Evolutionary conservation across 2,329 filamentous ascomycete genomes (phyloP).

Genomic region (Metarhizium anisopliae): DNA sequence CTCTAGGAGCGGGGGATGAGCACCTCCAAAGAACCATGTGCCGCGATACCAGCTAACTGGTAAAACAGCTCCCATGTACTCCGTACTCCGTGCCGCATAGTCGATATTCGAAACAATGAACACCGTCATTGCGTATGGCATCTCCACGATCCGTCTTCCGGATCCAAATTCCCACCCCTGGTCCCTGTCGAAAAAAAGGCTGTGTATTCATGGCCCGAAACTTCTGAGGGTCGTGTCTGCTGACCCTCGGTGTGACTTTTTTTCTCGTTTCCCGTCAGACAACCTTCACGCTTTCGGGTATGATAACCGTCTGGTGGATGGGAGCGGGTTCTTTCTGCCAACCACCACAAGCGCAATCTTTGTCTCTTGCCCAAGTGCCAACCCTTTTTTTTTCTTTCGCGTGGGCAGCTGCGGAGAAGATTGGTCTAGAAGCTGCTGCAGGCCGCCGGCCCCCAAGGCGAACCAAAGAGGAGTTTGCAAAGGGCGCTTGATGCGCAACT

Average conservation of each 20-base stretch:
- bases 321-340: not conserved
- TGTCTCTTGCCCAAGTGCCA: not conserved
- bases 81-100: not conserved
- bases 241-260: not conserved
- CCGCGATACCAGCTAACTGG: too few species aligned
- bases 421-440: not conserved
- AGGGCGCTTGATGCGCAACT: constrained; percentile 4
- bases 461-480: not conserved
- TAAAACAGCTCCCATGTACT: not conserved
- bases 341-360: not conserved
- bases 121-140: not conserved
- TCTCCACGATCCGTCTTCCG: not conserved
- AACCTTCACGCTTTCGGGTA: not conserved
- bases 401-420: not conserved
- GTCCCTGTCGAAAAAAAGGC: not conserved
- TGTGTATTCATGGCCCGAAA: not conserved
- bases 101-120: not conserved
- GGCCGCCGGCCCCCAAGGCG: not conserved
- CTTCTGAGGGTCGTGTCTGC: not conserved
- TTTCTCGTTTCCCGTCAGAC: not conserved
- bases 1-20: too few species aligned
- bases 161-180: not conserved
- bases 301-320: not conserved
- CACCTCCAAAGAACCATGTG: too few species aligned
- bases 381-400: not conserved